Evolutionary conservation across 495 filamentous ascomycete species (phyloP), one percentile per base, ranked within the genome.

Genomic region (Aspergillus leporis): DNA sequence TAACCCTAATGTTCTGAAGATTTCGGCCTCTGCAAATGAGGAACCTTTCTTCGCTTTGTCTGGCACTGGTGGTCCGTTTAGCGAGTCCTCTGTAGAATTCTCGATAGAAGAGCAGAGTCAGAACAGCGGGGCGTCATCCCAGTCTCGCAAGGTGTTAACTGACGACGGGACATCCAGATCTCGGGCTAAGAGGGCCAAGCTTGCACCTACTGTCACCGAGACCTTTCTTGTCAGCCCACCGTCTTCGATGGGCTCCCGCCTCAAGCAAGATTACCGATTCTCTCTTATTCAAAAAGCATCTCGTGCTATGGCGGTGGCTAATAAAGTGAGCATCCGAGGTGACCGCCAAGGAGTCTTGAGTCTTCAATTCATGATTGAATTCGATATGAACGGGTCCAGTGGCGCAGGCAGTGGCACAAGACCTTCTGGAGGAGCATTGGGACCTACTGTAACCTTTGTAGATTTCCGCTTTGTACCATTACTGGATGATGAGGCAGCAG

Each of bases 361-460:
- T 71, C 76, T 98, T 67, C 94, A 98, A 72, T 96, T 98, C 64
- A 95, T 98, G 92, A 87, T 98, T 34, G 91, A 96, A 69, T 73
- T 89, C 14, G 83, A 84, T 54, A 75, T 71, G 12, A 60, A 67
- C 28, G 67, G 66, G 6, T 69, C 67, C 50, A 64, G 45, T 41
- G 62, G 63, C 8, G 66, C 60, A n/a, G 45, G 55, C 9, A 51
- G 43, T 45, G 23, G 10, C 22, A 21, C 52, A 4, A 47, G 58
- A 23, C 32, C 58, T 4, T 41, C 40, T 12, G 54, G 46, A 32
- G 59, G 54, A 4, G 25, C 40, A 3, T 38, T 21, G 8, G 40
- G 34, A 47, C 57, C 64, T 16, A 73, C 71, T 22, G 78, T 87
- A 4, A 87, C 81, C 61, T 93, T 92, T 76, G 85, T 92, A 34